phyloP scores from a whole-genome alignment of 345 rosid species.

The Abelmoschus esculentus region DNA sequence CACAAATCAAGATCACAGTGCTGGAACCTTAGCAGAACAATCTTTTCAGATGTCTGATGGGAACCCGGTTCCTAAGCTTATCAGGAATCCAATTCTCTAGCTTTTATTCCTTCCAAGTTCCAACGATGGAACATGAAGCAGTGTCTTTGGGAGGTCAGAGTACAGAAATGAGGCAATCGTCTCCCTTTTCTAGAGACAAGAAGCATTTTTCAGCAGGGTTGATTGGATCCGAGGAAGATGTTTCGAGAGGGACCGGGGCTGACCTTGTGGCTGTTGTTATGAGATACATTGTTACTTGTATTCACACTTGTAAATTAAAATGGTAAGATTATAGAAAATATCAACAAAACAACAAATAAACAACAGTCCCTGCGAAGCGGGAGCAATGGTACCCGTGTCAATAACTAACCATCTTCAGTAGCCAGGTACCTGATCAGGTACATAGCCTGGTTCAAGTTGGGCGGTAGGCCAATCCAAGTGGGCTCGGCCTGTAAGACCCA shows the following conservation, averaged over 20 bases:
- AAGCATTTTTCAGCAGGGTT: slow-evolving; percentile 1
- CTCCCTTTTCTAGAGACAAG: not conserved
- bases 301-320: not conserved
- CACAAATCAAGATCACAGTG: not conserved
- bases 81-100: not conserved
- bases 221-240: not conserved
- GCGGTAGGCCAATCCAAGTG: too few species aligned
- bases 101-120: not conserved
- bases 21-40: not conserved
- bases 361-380: not conserved
- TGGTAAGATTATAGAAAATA: not conserved
- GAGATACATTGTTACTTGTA: not conserved
- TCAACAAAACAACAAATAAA: not conserved
- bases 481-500: too few species aligned
- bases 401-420: too few species aligned
- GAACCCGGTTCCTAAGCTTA: not conserved
- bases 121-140: not conserved
- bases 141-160: not conserved
- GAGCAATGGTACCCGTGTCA: too few species aligned
- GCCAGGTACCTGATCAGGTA: too few species aligned
- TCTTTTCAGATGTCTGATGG: not conserved
- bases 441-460: too few species aligned
- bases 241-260: not conserved
- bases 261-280: not conserved
- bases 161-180: not conserved